Evolutionary conservation across 1,139 yeast genomes (phyloP), one percentile per base, ranked within the genome.

Genomic region (Geotrichum macrosporum): DNA sequence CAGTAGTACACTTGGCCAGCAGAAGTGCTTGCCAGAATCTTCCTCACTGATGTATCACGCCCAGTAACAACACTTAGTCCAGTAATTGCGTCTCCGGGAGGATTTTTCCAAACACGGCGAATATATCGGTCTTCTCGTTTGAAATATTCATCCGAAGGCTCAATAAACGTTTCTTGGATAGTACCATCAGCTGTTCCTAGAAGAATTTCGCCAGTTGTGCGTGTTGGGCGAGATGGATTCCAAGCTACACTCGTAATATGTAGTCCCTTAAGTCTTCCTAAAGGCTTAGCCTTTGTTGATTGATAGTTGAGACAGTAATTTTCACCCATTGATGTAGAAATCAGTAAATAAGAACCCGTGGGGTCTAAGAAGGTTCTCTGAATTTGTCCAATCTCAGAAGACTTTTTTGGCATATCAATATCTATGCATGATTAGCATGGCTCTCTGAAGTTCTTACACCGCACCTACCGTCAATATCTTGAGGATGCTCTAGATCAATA

Each of bases 401-500:
- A 38, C 33, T 55, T 58, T 36, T 53, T 55, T 13, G 69, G 67
- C 36, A 66, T 47, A 41, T 59, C 66, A 24, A 64, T 55, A 40
- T 67, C 72, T 49, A 30, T n/a, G 38, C 19, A 12, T n/a, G 15
- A 20, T 47, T 38, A 44, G 44, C 15, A 16, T 12, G 12, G 26
- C 1, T 20, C 15, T 12, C 21, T 10, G 16, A n/a, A 2, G 27
- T 27, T 18, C n/a, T 13, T 19, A 19, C 15, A 29, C 8, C 10
- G 15, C 8, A 46, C 52, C 22, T 26, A 49, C 52, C 52, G 45
- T 70, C 72, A 6, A 79, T 78, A 5, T 68, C 66, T 41, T 77
- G 76, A 0, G 84, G 84, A 46, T 69, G 70, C 44, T 74, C 75
- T 49, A 78, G 60, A 53, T 78, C 78, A 30, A 78, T 77, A 30